phyloP scores from a whole-genome alignment of 164 flowering plant species.

The Kingdonia uniflora region DNA sequence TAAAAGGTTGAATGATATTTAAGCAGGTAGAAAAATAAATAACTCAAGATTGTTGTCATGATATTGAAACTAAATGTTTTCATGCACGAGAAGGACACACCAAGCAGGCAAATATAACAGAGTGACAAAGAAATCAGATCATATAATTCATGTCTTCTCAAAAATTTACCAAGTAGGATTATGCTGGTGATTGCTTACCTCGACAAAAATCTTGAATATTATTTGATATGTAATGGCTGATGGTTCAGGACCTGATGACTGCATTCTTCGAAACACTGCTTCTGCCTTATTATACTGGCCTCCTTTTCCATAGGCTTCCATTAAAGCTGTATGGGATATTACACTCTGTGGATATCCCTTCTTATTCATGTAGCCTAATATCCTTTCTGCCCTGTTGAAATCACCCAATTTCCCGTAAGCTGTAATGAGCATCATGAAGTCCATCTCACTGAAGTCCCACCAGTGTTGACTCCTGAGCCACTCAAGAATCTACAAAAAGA shows the following conservation, averaged over 20 bases:
- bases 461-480: constrained; percentile 90
- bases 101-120: too few relatives aligned
- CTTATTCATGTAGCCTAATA: constrained; percentile 61
- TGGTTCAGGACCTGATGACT: constrained; percentile 86
- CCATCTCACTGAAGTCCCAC: constrained; percentile 95
- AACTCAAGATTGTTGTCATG: too few relatives aligned
- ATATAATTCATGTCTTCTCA: too few relatives aligned
- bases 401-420: constrained; percentile 92
- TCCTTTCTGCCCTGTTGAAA: constrained; percentile 62
- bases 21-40: too few relatives aligned
- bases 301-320: constrained; percentile 97
- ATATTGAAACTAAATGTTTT: too few relatives aligned
- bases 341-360: constrained; percentile 71
- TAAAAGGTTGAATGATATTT: too few relatives aligned
- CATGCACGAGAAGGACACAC: too few relatives aligned
- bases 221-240: constrained; percentile 93
- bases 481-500: constrained; percentile 62
- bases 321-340: constrained; percentile 78
- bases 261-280: constrained; percentile 86
- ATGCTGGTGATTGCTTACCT: too few relatives aligned
- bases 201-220: constrained; percentile 72
- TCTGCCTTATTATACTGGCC: constrained; percentile 74
- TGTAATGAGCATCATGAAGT: constrained; percentile 83
- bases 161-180: too few relatives aligned
- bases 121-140: too few relatives aligned